These are phyloP conservation scores for Aspergillus heteromorphus DNA, from an alignment of 495 filamentous ascomycete species.

Conservation along the genomic window DNA sequence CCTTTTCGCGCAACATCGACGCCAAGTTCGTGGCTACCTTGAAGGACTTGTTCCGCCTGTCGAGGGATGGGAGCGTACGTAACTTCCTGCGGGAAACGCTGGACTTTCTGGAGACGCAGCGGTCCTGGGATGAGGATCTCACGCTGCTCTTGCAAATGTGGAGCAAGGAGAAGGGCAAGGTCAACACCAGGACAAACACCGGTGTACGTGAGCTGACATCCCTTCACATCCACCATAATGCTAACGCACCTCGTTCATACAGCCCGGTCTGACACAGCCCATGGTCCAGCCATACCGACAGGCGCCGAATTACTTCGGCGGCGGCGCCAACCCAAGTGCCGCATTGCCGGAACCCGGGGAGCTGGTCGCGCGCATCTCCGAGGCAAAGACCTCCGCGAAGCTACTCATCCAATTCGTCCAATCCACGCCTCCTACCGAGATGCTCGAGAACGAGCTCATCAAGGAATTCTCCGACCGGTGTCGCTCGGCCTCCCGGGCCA, in stretches of 20 bases:
- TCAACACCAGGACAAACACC: neutral
- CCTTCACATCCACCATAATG: neutral
- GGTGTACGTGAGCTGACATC: neutral
- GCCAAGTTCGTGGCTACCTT: conserved; percentile 68
- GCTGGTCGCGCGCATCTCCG: conserved; percentile 76
- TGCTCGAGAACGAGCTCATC: conserved; percentile 78
- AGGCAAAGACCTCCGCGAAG: conserved; percentile 83
- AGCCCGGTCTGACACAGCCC: conserved; percentile 7
- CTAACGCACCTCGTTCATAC: neutral
- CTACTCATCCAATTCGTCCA: conserved; percentile 85
- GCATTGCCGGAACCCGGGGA: conserved; percentile 72
- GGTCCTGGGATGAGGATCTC: conserved; percentile 69
- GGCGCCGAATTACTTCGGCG: conserved; percentile 31
- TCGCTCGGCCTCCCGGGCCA: conserved; percentile 64
- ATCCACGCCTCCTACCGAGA: conserved; percentile 69
- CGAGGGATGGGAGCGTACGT: conserved; percentile 68
- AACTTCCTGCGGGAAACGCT: conserved; percentile 84
- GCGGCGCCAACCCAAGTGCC: conserved; percentile 31
- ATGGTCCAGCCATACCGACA: conserved; percentile 5
- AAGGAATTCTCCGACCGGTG: conserved; percentile 90
- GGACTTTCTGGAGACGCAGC: conserved; percentile 62
- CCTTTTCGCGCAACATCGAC: conserved; percentile 84
- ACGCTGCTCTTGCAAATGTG: conserved; percentile 69
- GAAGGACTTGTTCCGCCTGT: conserved; percentile 69
- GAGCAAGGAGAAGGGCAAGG: conserved; percentile 70